Percentiles rank a stretch among this genome's conserved stretches.
These are phyloP conservation scores for Sarcodon sp. DNA, from an alignment of 768 basidiomycete genomes.

Conservation along the genomic window DNA sequence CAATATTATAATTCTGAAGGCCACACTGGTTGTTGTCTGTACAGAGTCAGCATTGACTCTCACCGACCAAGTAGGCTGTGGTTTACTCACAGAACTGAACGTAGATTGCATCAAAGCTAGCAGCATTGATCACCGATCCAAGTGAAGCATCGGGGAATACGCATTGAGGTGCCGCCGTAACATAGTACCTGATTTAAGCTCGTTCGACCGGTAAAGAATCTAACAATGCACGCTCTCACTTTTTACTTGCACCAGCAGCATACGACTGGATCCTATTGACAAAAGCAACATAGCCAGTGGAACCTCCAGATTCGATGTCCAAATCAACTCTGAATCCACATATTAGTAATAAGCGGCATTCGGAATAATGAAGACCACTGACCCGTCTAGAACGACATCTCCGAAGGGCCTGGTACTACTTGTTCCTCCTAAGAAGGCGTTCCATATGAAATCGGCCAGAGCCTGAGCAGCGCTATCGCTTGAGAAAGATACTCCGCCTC, in stretches of 20 bases:
- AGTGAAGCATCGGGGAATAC: constrained; percentile 24
- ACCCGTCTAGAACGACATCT: constrained; percentile 32
- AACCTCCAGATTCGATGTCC: constrained; percentile 23
- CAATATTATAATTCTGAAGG: constrained; percentile 35
- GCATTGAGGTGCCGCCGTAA: constrained; percentile 26
- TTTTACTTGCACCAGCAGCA: constrained; percentile 20
- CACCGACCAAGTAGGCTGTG: neutral
- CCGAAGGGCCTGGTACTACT: constrained; percentile 31
- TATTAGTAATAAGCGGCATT: neutral
- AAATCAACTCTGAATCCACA: constrained; percentile 18
- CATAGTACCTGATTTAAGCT: constrained; percentile 15
- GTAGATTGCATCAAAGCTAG: constrained; percentile 26
- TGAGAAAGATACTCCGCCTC: constrained; percentile 25
- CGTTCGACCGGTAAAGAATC: neutral
- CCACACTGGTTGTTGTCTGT: constrained; percentile 34
- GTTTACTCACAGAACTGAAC: constrained; percentile 33
- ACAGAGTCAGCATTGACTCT: neutral
- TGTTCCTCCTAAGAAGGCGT: constrained; percentile 34
- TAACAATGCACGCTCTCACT: constrained; percentile 12
- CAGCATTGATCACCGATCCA: constrained; percentile 19
- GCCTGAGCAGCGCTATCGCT: constrained; percentile 22
- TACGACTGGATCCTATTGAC: constrained; percentile 21
- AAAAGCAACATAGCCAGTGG: constrained; percentile 21
- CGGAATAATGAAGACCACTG: constrained; percentile 1
- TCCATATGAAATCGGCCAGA: constrained; percentile 27